Conservation (phyloP, 2,329 filamentous ascomycete species). For the Claviceps cyperi region DNA sequence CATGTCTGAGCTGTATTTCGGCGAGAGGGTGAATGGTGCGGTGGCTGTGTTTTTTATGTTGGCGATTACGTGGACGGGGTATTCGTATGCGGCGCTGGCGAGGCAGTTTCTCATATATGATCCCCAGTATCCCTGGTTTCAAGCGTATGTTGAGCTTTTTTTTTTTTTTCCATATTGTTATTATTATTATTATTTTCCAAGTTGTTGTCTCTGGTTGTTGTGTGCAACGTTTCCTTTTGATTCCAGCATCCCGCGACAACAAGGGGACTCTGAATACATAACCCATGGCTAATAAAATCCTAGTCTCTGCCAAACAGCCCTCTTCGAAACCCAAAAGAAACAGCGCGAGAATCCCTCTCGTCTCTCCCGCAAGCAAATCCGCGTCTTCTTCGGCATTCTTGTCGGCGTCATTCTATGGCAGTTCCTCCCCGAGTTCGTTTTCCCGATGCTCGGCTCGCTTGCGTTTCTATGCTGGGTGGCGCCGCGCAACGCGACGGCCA, state of each 20-base stretch:
- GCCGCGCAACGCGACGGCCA: slow-evolving; percentile 39
- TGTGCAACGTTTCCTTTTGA: not conserved
- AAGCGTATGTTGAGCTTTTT: slow-evolving; percentile 19
- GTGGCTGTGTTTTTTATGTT: slow-evolving; percentile 47
- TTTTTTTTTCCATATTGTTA: too few species aligned
- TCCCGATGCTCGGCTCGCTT: slow-evolving; percentile 43
- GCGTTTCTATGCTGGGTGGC: slow-evolving; percentile 52
- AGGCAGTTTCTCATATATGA: slow-evolving; percentile 44
- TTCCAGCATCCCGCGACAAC: too few species aligned
- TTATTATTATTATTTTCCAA: too few species aligned
- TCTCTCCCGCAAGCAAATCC: slow-evolving; percentile 37
- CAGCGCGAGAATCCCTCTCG: slow-evolving; percentile 34
- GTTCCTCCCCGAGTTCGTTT: slow-evolving; percentile 45
- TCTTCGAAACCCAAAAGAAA: slow-evolving; percentile 42
- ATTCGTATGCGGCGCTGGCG: slow-evolving; percentile 43
- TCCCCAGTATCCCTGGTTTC: slow-evolving; percentile 27
- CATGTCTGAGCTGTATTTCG: slow-evolving; percentile 43
- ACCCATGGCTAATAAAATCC: not conserved
- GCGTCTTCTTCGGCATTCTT: slow-evolving; percentile 40
- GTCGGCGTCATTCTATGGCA: slow-evolving; percentile 43
- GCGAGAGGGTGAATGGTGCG: slow-evolving; percentile 33
- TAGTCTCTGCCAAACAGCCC: slow-evolving; percentile 35
- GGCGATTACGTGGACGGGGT: slow-evolving; percentile 40
- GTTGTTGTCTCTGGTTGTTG: not conserved
- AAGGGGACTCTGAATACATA: too few species aligned